Base-by-base conservation (phyloP, 2,329 filamentous ascomycete species). In the Pleomassaria siparia region DNA sequence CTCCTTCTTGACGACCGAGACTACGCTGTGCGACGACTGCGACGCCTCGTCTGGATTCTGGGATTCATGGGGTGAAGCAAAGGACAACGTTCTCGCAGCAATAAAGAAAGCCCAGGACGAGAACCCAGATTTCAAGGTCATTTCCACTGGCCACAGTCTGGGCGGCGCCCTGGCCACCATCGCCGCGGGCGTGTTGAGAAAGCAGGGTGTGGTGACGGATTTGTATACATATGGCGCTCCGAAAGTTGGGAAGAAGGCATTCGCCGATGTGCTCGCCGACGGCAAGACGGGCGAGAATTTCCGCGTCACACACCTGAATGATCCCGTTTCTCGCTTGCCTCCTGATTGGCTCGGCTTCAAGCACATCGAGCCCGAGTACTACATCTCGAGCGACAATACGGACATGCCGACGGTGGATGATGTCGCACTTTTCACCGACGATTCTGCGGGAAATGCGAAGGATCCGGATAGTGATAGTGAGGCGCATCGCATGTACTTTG, bases 351-450 rank as follows among this genome's bases (percentile, higher is more conserved):
- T 86, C 43, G 80, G 80, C 26, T 90, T 83, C 72, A 72, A 78
- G 30, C 87, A 89, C 67, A 80, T 82, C n/a, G 80, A 76, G 13
- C 85, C 86, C 1, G 87, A 90, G 74, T 88, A 84, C 71, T 89
- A 68, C 40, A 59, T 73, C 39, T 57, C 55, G 0, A 62, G 43
- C 2, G 63, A 49, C 0, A 69, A 66, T 25, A 40, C 51, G 3
- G 61, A 50, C 1, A 26, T 39, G 18, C 60, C 63, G 1, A 57
- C 49, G 10, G 33, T 51, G 1, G 52, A 47, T 0, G 67, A 70
- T 47, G 25, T 70, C 0, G 46, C 53, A 4, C 50, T 60, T 6
- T 45, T 55, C 8, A 53, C 50, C 0, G 66, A 62, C 0, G 63
- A 66, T 18, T 35, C 59, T 2, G 43, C 41, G 1, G 69, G 69